Percentiles rank a stretch among this genome's conserved stretches.
Conservation (phyloP, 805 yeast species). For the Candida berthetii region DNA sequence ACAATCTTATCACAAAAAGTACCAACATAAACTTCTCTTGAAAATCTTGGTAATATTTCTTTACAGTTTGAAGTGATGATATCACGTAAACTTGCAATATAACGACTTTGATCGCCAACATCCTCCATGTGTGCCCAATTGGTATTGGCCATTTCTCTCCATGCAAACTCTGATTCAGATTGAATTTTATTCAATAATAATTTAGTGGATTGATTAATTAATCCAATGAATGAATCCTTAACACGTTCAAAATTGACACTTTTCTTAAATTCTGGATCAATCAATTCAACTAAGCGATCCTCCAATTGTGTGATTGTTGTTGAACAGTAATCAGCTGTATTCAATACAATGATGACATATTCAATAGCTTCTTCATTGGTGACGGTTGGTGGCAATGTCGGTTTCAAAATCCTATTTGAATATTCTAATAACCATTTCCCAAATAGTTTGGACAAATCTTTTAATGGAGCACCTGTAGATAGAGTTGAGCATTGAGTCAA, state of each 20-base stretch:
- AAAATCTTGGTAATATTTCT: conserved; percentile 48
- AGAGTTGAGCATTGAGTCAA: conserved; percentile 64
- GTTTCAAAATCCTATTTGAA: conserved; percentile 41
- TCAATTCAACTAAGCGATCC: conserved; percentile 43
- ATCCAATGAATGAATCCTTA: conserved; percentile 48
- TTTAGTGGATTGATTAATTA: conserved; percentile 53
- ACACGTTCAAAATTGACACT: conserved; percentile 44
- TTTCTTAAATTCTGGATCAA: conserved; percentile 35
- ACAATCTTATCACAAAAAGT: conserved; percentile 72
- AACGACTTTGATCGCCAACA: conserved; percentile 71
- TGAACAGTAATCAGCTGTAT: conserved; percentile 87
- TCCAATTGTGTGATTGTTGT: conserved; percentile 74
- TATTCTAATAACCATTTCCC: conserved; percentile 60
- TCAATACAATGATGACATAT: conserved; percentile 65
- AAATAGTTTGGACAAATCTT: conserved; percentile 49
- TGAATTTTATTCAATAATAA: conserved; percentile 52
- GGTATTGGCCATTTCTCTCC: conserved; percentile 78
- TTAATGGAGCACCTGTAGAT: conserved; percentile 33
- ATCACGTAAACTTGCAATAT: conserved; percentile 51
- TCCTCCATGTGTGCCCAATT: conserved; percentile 64
- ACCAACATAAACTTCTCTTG: conserved; percentile 65
- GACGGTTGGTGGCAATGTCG: conserved; percentile 39
- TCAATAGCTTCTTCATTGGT: conserved; percentile 54
- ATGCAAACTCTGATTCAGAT: conserved; percentile 56
- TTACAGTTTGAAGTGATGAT: conserved; percentile 39